Base-by-base conservation (phyloP, 108 stramenopile species). In the Fragilaria crotonensis region DNA sequence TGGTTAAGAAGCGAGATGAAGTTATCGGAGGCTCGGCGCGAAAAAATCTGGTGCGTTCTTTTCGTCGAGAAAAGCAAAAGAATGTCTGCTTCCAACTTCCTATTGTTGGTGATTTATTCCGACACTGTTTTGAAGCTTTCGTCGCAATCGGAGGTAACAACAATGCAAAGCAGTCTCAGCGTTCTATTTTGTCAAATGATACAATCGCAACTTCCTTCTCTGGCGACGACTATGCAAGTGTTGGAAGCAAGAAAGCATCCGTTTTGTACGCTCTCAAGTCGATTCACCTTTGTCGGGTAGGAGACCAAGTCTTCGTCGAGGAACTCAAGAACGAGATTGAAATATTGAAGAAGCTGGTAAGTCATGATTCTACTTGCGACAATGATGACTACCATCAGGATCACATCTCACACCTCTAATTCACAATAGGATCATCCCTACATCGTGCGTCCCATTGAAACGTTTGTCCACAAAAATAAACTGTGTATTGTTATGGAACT, bases 381-480 rank as follows among this genome's bases (percentile, higher is more conserved):
- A 78, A 11, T 80, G 41, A 11, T 41, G 36, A 7, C 14, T 41
- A 7, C 11, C 14, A 7, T 11, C 14, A 41, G 25, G 92, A 93
- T 63, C 92, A 95, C 59, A 91, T 92, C 4, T 82, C n/a, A n/a
- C n/a, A n/a, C n/a, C n/a, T n/a, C 14, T 41, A 14, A 7, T 41
- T 41, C 36, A 14, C 14, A 7, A 41, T 41, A 41, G 25, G 92
- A 93, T 63, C 92, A 95, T 61, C 95, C 95, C 4, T 82, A 95
- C 64, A 95, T 95, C 62, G 92, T 95, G 3, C 72, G 80, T 25
- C 62, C 82, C 22, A 80, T 92, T 31, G 93, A 94, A 53, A 81
- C 82, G 5, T 91, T 72, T 52, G 80, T 85, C 51, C 71, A 76
- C 54, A 30, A 70, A 14, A 56, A 83, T 36, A 70, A 69, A 36